Evolutionary conservation across 83 land plant genomes (phyloP).

Genomic region (Isoetes engelmannii): DNA sequence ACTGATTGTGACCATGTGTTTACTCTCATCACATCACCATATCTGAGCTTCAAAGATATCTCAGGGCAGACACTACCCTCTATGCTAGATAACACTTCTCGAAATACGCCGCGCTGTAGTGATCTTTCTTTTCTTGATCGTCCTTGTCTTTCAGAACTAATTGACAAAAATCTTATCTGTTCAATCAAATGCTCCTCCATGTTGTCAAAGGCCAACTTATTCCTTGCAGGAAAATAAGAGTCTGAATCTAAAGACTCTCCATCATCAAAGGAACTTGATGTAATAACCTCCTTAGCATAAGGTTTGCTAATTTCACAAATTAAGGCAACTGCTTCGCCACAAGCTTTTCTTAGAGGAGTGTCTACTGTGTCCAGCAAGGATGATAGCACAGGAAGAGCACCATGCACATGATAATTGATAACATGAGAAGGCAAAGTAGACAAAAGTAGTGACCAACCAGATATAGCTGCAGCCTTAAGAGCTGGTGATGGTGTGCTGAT

Average conservation of each 20-base stretch:
- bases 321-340: neutral
- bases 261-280: no score
- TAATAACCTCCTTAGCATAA: neutral
- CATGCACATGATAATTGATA: neutral
- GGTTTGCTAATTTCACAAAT: neutral
- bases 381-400: neutral
- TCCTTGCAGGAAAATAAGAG: neutral
- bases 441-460: neutral
- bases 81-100: neutral
- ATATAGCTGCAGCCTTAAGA: neutral
- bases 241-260: neutral
- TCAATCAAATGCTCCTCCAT: neutral
- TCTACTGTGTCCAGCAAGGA: neutral
- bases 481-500: neutral
- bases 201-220: neutral
- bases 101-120: neutral
- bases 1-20: neutral
- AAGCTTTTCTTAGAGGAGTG: neutral
- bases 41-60: neutral
- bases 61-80: neutral
- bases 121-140: neutral
- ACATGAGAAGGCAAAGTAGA: neutral
- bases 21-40: neutral
- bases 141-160: neutral
- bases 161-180: neutral